A percentile compares a stretch with the other conserved stretches of the same genome.
Evolutionary conservation across 139 green algal genomes (phyloP).

Genomic region (Chlorella sorokiniana): DNA sequence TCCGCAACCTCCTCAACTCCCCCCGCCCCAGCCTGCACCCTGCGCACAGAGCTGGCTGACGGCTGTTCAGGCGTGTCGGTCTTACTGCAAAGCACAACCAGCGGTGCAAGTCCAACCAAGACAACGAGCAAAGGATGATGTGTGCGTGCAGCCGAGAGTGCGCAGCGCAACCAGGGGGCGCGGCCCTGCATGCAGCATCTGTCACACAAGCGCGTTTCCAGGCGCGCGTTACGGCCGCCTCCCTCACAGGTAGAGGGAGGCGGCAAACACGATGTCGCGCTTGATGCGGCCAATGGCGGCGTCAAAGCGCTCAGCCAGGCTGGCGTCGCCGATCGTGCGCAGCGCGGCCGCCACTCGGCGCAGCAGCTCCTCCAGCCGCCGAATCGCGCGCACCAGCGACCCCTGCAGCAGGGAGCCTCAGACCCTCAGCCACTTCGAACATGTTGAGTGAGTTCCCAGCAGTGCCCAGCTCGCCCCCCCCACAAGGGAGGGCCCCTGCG

Average conservation of each 20-base stretch:
- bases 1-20: no score
- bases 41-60: no score
- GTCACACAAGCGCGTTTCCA: no score
- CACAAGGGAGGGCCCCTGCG: not conserved
- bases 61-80: no score
- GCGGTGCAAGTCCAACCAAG: no score
- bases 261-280: constrained; percentile 69
- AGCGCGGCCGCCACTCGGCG: constrained; percentile 61
- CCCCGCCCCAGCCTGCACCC: no score
- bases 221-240: no score
- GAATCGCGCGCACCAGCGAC: constrained; percentile 75
- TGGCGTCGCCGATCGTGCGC: constrained; percentile 41
- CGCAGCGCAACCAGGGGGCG: no score
- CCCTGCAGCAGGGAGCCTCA: constrained; percentile 53
- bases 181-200: no score
- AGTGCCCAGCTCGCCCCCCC: constrained; percentile 46
- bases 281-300: constrained; percentile 50
- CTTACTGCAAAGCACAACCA: no score
- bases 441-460: constrained; percentile 63
- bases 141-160: no score
- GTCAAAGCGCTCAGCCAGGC: constrained; percentile 49
- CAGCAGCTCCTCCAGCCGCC: constrained; percentile 82
- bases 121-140: no score
- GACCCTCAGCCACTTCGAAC: constrained; percentile 70
- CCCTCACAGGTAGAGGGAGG: constrained; percentile 62